These are phyloP conservation scores for Fusarium guadeloupense DNA, from an alignment of 2,329 filamentous ascomycete species.

Conservation along the genomic window DNA sequence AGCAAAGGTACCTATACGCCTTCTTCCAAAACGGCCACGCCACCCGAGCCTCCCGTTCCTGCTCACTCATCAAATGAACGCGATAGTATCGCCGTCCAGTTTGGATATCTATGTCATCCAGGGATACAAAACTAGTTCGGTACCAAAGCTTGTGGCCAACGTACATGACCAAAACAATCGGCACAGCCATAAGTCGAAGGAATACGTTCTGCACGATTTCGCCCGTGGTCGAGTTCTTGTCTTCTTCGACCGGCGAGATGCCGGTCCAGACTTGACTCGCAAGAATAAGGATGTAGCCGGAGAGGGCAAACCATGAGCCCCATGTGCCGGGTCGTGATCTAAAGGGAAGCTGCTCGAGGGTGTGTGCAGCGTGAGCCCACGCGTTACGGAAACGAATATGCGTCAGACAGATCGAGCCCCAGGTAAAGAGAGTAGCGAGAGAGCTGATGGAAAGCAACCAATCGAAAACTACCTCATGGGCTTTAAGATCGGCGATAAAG, in stretches of 20 bases:
- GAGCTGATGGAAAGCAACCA: slow-evolving; percentile 82
- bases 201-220: slow-evolving; percentile 74
- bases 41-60: slow-evolving; percentile 78
- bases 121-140: slow-evolving; percentile 56
- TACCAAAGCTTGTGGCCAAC: slow-evolving; percentile 80
- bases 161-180: slow-evolving; percentile 76
- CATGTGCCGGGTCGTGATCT: slow-evolving; percentile 76
- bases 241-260: slow-evolving; percentile 74
- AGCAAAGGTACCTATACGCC: slow-evolving; percentile 77
- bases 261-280: slow-evolving; percentile 88
- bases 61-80: slow-evolving; percentile 76
- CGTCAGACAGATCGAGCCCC: slow-evolving; percentile 84
- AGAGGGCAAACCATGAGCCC: slow-evolving; percentile 82
- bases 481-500: slow-evolving; percentile 73
- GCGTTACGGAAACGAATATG: slow-evolving; percentile 89
- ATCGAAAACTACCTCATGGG: slow-evolving; percentile 71
- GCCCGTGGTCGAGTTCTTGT: slow-evolving; percentile 44
- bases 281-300: slow-evolving; percentile 78
- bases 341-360: slow-evolving; percentile 81
- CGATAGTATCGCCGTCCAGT: slow-evolving; percentile 88
- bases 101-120: slow-evolving; percentile 82
- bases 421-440: slow-evolving; percentile 78
- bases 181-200: slow-evolving; percentile 72
- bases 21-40: slow-evolving; percentile 81
- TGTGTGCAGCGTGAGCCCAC: slow-evolving; percentile 74